Percentiles rank a stretch among this genome's conserved stretches.
phyloP scores from a whole-genome alignment of 768 basidiomycete genomes.

The Rhizopogon sp. region DNA sequence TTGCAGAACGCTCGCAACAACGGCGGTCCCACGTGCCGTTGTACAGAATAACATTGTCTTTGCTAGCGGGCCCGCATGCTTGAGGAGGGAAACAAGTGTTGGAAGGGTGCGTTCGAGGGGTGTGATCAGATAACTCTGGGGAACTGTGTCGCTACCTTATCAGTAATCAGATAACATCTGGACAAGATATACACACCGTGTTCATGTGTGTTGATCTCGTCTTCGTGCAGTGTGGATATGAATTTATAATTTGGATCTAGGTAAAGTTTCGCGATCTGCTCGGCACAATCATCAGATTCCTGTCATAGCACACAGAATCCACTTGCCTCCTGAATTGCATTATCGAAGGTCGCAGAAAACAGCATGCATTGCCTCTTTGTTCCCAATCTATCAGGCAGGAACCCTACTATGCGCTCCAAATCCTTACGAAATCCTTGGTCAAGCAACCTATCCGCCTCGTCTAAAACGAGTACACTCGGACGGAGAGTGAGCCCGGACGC shows the following conservation, averaged over 20 bases:
- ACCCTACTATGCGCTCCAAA: slow-evolving; percentile 55
- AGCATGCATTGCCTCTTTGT: slow-evolving; percentile 60
- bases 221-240: slow-evolving; percentile 52
- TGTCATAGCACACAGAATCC: not conserved
- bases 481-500: slow-evolving; percentile 11
- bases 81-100: slow-evolving; percentile 34
- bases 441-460: slow-evolving; percentile 72
- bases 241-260: slow-evolving; percentile 32
- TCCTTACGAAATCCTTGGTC: slow-evolving; percentile 71
- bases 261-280: slow-evolving; percentile 24
- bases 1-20: slow-evolving; percentile 32
- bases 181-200: slow-evolving; percentile 35
- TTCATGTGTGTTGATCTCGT: slow-evolving; percentile 58
- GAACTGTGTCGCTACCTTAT: slow-evolving; percentile 23
- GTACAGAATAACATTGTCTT: slow-evolving; percentile 62
- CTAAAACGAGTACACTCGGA: slow-evolving; percentile 41
- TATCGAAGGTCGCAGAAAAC: slow-evolving; percentile 73
- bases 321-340: slow-evolving; percentile 54
- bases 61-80: slow-evolving; percentile 28
- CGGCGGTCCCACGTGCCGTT: slow-evolving; percentile 55
- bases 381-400: slow-evolving; percentile 37
- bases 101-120: slow-evolving; percentile 39
- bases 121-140: slow-evolving; percentile 41
- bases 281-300: not conserved
- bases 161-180: not conserved